These are phyloP conservation scores for Leishmania turanica DNA, from an alignment of 208 protist species.

Conservation along the genomic window DNA sequence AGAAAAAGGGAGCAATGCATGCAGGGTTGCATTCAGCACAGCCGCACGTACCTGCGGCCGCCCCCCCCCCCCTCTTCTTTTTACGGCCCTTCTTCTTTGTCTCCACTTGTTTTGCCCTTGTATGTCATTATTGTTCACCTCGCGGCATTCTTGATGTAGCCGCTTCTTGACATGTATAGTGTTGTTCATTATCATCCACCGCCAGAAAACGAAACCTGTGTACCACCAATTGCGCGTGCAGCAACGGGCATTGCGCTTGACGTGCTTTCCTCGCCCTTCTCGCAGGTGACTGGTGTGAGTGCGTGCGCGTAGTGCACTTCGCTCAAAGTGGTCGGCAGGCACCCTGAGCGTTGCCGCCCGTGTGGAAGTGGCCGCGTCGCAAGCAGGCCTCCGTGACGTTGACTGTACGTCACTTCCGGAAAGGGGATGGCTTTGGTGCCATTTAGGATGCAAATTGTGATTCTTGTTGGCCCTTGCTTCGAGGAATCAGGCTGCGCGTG, in stretches of 20 bases:
- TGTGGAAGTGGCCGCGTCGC: neutral
- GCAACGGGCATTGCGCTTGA: neutral
- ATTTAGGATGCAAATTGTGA: neutral
- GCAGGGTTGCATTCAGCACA: neutral
- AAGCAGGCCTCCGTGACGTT: neutral
- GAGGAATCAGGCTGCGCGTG: neutral
- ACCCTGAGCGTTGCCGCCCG: neutral
- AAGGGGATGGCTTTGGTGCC: neutral
- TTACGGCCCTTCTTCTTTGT: neutral
- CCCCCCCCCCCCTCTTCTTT: neutral
- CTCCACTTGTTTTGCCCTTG: neutral
- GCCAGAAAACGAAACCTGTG: neutral
- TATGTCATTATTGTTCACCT: neutral
- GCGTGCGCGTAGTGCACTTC: neutral
- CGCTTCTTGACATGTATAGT: slow-evolving; percentile 2
- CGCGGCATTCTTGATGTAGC: slow-evolving; percentile 4
- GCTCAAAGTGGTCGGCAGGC: neutral
- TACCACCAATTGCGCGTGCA: neutral
- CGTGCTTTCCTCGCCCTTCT: neutral
- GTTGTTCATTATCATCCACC: neutral
- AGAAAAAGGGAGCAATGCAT: neutral
- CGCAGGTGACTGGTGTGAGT: neutral
- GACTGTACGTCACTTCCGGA: neutral
- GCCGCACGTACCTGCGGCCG: neutral
- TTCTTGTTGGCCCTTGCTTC: neutral